Base-by-base conservation (phyloP, 1,284 basidiomycete species). In the Entoloma clypeatum region DNA sequence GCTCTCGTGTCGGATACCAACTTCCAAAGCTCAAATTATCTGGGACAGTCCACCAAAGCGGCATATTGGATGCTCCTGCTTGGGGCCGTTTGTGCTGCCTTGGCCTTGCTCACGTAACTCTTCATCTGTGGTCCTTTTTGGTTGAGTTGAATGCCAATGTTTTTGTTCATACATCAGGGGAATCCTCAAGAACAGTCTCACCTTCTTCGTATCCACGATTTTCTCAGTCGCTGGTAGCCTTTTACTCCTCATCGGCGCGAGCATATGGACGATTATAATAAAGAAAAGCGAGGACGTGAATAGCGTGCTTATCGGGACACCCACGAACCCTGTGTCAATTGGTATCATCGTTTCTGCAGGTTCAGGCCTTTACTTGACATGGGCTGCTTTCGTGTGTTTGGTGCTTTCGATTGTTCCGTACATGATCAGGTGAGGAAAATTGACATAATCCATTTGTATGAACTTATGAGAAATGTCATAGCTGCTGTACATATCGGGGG, bases 31-130 rank as follows among this genome's bases (percentile, higher is more conserved):
- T 79, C 79, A 11, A 61, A 67, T 36, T 82, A 80, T 48, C 64
- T 86, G 21, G 83, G 76, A 14, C 65, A 71, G 36, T 72, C 77
- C 50, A 77, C 85, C 30, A 74, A 72, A 52, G 80, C 74, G 8
- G 87, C 82, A 7, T 88, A 86, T 56, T 88, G 79, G 65, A 75
- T 86, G 58, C 57, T 90, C 23, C 70, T 89, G 29, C 63, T 90
- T 22, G 86, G 82, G 19, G 80, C 85, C 1, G 71, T 90, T 36
- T 74, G 72, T 53, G 70, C 82, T 30, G 75, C 71, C 13, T 52
- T 87, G 24, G 77, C 86, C 3, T 63, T 87, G 39, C 52, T 88
- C 53, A 65, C 66, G 82, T 79, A 44, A 51, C 69, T 61, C n/a
- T 22, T 35, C 41, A 24, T 28, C 28, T 41, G 29, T n/a, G n/a